phyloP scores from a whole-genome alignment of 345 rosid species.

The Psidium guajava region DNA sequence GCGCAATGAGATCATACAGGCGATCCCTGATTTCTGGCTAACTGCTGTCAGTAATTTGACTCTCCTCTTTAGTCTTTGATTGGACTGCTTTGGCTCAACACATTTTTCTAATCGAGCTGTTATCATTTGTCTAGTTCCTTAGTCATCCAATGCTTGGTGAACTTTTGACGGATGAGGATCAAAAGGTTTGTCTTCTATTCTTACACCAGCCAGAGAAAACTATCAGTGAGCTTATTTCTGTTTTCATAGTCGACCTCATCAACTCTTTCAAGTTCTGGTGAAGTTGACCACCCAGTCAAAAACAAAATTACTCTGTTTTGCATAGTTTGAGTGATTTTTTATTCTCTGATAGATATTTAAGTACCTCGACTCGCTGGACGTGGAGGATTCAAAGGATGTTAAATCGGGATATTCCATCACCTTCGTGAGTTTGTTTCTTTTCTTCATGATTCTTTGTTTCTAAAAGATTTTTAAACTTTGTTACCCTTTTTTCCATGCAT shows the following conservation, averaged over 20 bases:
- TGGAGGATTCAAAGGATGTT: conserved; percentile 82
- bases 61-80: neutral
- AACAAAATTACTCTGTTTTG: neutral
- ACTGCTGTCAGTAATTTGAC: conserved; percentile 60
- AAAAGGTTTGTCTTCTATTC: conserved; percentile 45
- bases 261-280: neutral
- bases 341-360: conserved; percentile 49
- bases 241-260: neutral
- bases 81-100: neutral
- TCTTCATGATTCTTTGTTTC: neutral
- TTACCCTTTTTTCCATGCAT: neutral
- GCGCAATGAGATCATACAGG: conserved; percentile 59
- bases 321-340: neutral
- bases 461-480: neutral
- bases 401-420: conserved; percentile 85
- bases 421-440: conserved; percentile 45
- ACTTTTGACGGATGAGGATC: conserved; percentile 81
- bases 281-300: neutral
- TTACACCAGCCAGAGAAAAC: neutral
- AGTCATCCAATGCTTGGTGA: conserved; percentile 85
- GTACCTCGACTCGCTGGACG: conserved; percentile 59
- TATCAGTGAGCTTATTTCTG: neutral
- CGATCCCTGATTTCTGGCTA: conserved; percentile 89
- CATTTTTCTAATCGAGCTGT: neutral
- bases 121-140: conserved; percentile 41